Percentiles rank a stretch among this genome's conserved stretches.
Conservation (phyloP, 805 yeast species). For the Monosporozyma solicola region DNA sequence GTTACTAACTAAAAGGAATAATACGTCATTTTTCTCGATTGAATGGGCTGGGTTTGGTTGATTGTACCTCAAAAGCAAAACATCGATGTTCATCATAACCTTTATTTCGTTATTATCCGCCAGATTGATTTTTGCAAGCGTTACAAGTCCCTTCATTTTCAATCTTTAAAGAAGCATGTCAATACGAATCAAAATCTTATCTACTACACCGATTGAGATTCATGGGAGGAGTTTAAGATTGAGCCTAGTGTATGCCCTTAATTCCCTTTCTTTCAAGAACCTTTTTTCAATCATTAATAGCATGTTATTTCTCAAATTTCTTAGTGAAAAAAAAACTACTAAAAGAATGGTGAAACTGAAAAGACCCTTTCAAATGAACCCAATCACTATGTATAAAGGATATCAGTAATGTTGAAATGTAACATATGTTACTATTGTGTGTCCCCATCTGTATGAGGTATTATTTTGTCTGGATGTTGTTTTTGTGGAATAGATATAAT, state of each 20-base stretch:
- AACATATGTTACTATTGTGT: background rate
- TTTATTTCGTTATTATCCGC: background rate
- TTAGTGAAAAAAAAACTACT: background rate
- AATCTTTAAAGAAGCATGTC: too few relatives aligned
- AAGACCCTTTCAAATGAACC: background rate
- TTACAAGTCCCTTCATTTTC: background rate
- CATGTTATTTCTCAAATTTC: background rate
- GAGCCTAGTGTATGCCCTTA: background rate
- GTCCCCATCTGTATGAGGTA: background rate
- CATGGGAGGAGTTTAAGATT: background rate
- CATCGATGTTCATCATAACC: background rate
- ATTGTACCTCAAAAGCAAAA: background rate
- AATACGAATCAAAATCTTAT: background rate
- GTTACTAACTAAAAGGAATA: slow-evolving; percentile 11
- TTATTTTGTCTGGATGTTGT: background rate
- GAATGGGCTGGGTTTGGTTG: slow-evolving; percentile 98
- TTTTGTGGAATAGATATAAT: background rate
- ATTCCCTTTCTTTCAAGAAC: background rate
- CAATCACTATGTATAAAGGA: background rate
- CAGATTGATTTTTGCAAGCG: background rate
- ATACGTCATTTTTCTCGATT: slow-evolving; percentile 50
- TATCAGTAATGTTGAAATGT: background rate
- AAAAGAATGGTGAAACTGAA: background rate
- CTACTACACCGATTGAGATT: background rate
- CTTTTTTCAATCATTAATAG: background rate